Base-by-base conservation (phyloP, 306 rosid species). In the Quillaja saponaria region DNA sequence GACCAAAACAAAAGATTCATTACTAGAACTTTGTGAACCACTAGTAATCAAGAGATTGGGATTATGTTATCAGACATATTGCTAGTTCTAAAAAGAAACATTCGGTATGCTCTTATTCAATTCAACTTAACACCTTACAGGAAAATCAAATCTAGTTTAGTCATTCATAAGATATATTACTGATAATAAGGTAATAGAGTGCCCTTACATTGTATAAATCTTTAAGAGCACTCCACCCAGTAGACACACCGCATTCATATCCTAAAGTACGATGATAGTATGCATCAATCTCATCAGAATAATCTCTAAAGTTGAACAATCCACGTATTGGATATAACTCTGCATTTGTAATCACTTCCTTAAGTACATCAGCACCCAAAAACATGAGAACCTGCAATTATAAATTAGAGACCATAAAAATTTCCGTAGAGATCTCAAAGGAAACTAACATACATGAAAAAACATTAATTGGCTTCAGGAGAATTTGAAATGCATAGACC, bases 281-380 rank as follows among this genome's bases (percentile, higher is more conserved):
- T 60, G 95, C 94, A 65, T 92, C 84, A 49, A 92, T 81, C 80
- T 92, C 99, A 40, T 81, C 87, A 71, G 84, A 92, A 80, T 81
- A 92, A 57, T 84, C 78, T 68, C 72, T 71, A 76, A 92, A 92
- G 71, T 47, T 77, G 74, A 92, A 92, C 85, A 92, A 84, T 58
- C 99, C 99, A 34, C 96, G 85, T 57, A 92, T 89, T 13, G 99
- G 99, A 78, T 78, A 92, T 76, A 92, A 68, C 64, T 88, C 96
- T 17, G 99, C 99, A 48, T 80, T 72, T 51, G 89, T 94, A 79
- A 92, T 60, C 8, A 72, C 84, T 64, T 85, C 94, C 81, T 58
- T 86, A 72, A 92, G 74, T 49, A 67, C 87, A 45, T 75, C 83
- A 11, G 90, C 71, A 18, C 99, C 99, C 80, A 88, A 72, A 77